Conservation (phyloP, 2,329 filamentous ascomycete species). For the Chaetoscypha palmicola region DNA sequence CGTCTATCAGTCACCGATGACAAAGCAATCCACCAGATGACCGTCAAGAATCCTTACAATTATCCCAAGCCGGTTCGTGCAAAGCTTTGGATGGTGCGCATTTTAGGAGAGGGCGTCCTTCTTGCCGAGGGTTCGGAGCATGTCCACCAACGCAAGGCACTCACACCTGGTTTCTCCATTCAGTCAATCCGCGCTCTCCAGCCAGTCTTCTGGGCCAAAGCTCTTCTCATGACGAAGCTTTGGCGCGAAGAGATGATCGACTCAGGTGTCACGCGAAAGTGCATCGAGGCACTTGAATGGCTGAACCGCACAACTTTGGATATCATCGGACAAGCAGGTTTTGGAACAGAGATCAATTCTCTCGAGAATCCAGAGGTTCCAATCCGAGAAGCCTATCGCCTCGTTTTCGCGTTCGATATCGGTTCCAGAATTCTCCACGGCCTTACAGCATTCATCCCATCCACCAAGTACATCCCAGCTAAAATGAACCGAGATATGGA, state of each 20-base stretch:
- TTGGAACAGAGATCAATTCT: conserved; percentile 64
- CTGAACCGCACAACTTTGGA: conserved; percentile 62
- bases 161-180: conserved; percentile 75
- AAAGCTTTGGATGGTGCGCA: conserved; percentile 48
- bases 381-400: conserved; percentile 49
- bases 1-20: conserved; percentile 39
- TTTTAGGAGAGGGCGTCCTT: conserved; percentile 66
- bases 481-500: conserved; percentile 56
- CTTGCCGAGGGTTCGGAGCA: conserved; percentile 62
- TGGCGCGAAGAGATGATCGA: conserved; percentile 46
- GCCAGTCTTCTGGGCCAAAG: conserved; percentile 74
- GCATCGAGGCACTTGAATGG: conserved; percentile 40
- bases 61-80: conserved; percentile 56
- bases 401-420: conserved; percentile 37
- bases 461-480: conserved; percentile 49
- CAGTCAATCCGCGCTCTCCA: conserved; percentile 77
- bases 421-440: conserved; percentile 47
- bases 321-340: conserved; percentile 64
- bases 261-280: conserved; percentile 15
- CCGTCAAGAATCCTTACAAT: conserved; percentile 52
- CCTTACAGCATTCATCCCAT: conserved; percentile 36
- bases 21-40: conserved; percentile 39
- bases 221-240: conserved; percentile 40
- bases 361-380: conserved; percentile 52
- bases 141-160: conserved; percentile 57